phyloP scores from a whole-genome alignment of 2,329 filamentous ascomycete genomes.

The Elsinoe ampelina region DNA sequence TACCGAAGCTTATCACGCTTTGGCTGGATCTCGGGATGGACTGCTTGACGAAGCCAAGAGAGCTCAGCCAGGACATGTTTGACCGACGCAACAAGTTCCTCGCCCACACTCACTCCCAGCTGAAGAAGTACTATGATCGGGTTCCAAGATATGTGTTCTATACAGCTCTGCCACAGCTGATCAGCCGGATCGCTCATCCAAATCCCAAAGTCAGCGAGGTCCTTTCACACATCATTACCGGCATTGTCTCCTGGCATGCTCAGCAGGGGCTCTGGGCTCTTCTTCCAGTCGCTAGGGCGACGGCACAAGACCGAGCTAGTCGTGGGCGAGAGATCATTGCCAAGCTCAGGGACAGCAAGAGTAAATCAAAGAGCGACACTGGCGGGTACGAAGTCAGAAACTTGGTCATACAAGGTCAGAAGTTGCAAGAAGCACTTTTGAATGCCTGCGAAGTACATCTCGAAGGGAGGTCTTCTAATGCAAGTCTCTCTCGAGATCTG shows the following conservation, averaged over 20 bases:
- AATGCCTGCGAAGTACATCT: constrained; percentile 71
- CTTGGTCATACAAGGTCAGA: constrained; percentile 70
- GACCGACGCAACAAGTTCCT: constrained; percentile 56
- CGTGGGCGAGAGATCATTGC: constrained; percentile 37
- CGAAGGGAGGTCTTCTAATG: constrained; percentile 57
- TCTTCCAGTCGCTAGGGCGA: constrained; percentile 76
- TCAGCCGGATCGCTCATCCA: constrained; percentile 88
- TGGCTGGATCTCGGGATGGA: constrained; percentile 88
- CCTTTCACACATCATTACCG: constrained; percentile 69
- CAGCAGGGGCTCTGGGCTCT: constrained; percentile 88
- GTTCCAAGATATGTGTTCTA: constrained; percentile 73
- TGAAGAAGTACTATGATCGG: constrained; percentile 67
- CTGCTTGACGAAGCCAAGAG: constrained; percentile 33
- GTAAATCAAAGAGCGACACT: constrained; percentile 47
- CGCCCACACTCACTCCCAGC: constrained; percentile 58
- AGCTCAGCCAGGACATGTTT: constrained; percentile 36
- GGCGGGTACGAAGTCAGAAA: constrained; percentile 53
- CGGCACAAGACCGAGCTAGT: constrained; percentile 56
- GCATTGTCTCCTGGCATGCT: constrained; percentile 78
- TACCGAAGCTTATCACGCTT: constrained; percentile 82
- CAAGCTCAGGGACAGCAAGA: constrained; percentile 41
- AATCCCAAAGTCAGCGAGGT: constrained; percentile 68
- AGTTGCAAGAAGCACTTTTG: constrained; percentile 72
- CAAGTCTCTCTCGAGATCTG: constrained; percentile 69
- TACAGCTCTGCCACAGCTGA: constrained; percentile 78